A percentile compares a stretch with the other conserved stretches of the same genome.
Evolutionary conservation across 2,329 filamentous ascomycete genomes (phyloP).

Genomic region (Hirsutella minnesotensis): DNA sequence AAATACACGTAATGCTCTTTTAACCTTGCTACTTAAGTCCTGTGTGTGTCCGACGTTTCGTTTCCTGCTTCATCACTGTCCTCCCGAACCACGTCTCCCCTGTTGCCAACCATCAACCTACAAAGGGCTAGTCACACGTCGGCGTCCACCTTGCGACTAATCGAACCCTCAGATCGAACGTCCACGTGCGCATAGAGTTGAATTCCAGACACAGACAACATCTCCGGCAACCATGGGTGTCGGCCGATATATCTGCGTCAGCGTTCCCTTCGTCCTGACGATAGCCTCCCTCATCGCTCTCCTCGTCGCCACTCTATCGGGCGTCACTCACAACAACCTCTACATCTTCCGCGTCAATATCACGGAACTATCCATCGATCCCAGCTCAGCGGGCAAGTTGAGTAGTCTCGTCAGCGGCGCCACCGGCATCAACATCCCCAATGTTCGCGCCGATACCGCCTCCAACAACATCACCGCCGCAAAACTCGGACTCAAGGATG

Average conservation of each 20-base stretch:
- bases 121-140: no score
- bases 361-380: conserved; percentile 37
- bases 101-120: conserved; percentile 1
- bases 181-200: no score
- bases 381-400: conserved; percentile 19
- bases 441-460: conserved; percentile 10
- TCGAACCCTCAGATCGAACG: no score
- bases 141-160: no score
- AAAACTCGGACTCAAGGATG: conserved; percentile 54
- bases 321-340: conserved; percentile 42
- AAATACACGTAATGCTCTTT: not conserved
- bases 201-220: conserved; percentile 5
- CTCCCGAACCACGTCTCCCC: not conserved
- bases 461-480: conserved; percentile 41
- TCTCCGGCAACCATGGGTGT: conserved; percentile 36
- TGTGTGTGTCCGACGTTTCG: not conserved
- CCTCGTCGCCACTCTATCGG: conserved; percentile 43
- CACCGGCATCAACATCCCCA: conserved; percentile 7
- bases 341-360: conserved; percentile 52
- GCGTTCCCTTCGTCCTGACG: conserved; percentile 73
- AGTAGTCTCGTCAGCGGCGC: conserved; percentile 16
- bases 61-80: not conserved
- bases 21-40: not conserved
- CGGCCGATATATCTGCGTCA: conserved; percentile 76
- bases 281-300: conserved; percentile 64